Percentiles rank a stretch among this genome's conserved stretches.
These are phyloP conservation scores for Arachnomyces sp. DNA, from an alignment of 2,329 filamentous ascomycete genomes.

Conservation along the genomic window DNA sequence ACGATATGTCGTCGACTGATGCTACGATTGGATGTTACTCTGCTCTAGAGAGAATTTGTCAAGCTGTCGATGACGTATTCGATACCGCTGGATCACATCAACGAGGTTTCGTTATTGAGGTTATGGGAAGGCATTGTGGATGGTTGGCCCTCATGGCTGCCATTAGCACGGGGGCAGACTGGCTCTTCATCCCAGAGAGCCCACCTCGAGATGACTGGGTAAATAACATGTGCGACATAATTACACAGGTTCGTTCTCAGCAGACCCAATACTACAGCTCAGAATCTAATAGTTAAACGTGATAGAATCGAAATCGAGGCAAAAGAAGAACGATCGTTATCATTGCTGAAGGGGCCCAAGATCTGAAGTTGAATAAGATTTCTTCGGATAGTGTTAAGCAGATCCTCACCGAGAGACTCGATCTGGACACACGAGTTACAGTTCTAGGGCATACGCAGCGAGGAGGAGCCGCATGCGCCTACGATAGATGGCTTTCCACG, in stretches of 20 bases:
- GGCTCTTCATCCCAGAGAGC: constrained; percentile 93
- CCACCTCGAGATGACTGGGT: constrained; percentile 82
- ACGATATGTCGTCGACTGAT: constrained; percentile 93
- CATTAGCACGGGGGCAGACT: constrained; percentile 90
- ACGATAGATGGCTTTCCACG: constrained; percentile 87
- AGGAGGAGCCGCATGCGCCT: constrained; percentile 84
- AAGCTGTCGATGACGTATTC: constrained; percentile 85
- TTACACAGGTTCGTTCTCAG: constrained; percentile 52
- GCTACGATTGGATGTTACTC: constrained; percentile 97
- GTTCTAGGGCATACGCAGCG: constrained; percentile 96
- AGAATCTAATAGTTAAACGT: constrained; percentile 11
- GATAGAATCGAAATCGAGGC: constrained; percentile 71
- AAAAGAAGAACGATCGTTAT: constrained; percentile 99
- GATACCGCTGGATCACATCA: constrained; percentile 96
- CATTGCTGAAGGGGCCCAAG: constrained; percentile 88
- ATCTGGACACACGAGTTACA: constrained; percentile 85
- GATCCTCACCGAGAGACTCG: constrained; percentile 71
- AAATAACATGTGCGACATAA: constrained; percentile 72
- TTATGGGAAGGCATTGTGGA: constrained; percentile 96
- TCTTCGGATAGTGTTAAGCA: constrained; percentile 73
- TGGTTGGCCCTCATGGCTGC: constrained; percentile 96
- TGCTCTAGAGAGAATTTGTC: constrained; percentile 83
- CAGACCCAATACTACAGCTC: neutral
- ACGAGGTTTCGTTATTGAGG: constrained; percentile 91
- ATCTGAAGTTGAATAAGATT: constrained; percentile 76